Conservation (phyloP, 1,284 basidiomycete genomes). For the Dichomitus squalens region DNA sequence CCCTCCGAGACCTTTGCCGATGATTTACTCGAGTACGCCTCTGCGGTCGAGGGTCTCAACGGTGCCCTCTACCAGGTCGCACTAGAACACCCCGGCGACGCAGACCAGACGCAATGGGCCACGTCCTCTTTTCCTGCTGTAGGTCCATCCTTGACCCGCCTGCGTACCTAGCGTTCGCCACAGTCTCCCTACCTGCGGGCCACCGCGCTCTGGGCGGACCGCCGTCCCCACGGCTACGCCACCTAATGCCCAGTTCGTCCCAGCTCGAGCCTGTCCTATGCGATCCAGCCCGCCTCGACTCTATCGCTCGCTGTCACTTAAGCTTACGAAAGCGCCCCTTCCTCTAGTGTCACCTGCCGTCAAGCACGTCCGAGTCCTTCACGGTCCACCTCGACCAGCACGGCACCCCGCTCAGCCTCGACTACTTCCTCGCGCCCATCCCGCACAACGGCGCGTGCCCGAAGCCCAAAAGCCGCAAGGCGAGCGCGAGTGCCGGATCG, state of each 20-base stretch:
- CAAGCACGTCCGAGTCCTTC: constrained; percentile 55
- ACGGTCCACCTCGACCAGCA: constrained; percentile 55
- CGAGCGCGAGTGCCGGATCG: constrained; percentile 21
- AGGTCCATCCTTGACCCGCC: constrained; percentile 34
- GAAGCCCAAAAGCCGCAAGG: constrained; percentile 23
- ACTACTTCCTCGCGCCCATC: constrained; percentile 69
- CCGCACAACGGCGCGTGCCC: constrained; percentile 70
- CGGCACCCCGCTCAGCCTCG: constrained; percentile 58
- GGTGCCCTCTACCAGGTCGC: constrained; percentile 74
- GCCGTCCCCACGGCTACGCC: constrained; percentile 7
- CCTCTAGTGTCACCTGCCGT: constrained; percentile 60
- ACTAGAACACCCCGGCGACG: constrained; percentile 55
- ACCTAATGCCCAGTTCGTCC: constrained; percentile 2
- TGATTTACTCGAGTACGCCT: constrained; percentile 23
- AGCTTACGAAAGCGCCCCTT: constrained; percentile 13
- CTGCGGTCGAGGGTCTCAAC: constrained; percentile 19
- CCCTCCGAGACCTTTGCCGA: constrained; percentile 44
- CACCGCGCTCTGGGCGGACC: constrained; percentile 9
- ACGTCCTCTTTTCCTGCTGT: constrained; percentile 75
- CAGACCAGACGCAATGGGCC: constrained; percentile 54
- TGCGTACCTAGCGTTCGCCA: background rate
- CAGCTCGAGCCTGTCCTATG: constrained; percentile 6
- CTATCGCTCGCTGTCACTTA: constrained; percentile 2
- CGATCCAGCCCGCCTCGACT: background rate
- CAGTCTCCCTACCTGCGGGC: background rate